These are phyloP conservation scores for Microdochium nivale DNA, from an alignment of 2,329 filamentous ascomycete species.

Conservation along the genomic window DNA sequence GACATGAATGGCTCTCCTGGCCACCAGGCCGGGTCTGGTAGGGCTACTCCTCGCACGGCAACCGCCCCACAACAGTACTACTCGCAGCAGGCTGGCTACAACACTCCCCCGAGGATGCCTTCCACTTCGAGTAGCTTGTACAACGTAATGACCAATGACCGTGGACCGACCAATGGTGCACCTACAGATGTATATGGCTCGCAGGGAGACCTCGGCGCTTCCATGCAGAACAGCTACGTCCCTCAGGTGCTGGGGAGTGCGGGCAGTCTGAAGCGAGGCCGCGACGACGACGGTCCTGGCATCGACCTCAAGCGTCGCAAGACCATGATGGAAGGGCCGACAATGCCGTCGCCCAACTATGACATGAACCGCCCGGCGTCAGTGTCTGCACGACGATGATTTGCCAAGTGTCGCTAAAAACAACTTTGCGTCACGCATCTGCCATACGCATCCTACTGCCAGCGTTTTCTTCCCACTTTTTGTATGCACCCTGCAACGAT, in stretches of 20 bases:
- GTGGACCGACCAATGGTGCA: slow-evolving; percentile 57
- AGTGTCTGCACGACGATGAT: slow-evolving; percentile 32
- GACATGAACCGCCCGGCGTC: slow-evolving; percentile 38
- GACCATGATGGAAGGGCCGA: slow-evolving; percentile 56
- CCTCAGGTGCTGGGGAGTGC: slow-evolving; percentile 60
- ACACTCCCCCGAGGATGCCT: slow-evolving; percentile 64
- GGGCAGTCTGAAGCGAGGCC: slow-evolving; percentile 33
- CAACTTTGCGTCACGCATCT: slow-evolving; percentile 13
- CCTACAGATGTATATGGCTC: slow-evolving; percentile 63
- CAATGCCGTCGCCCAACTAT: slow-evolving; percentile 42
- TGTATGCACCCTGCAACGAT: slow-evolving; percentile 26
- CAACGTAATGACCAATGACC: slow-evolving; percentile 79
- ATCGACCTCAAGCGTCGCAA: slow-evolving; percentile 71
- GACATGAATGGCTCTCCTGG: slow-evolving; percentile 76
- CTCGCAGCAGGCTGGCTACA: slow-evolving; percentile 58
- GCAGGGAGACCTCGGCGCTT: slow-evolving; percentile 47
- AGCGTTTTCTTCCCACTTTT: slow-evolving; percentile 17
- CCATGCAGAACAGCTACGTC: slow-evolving; percentile 55
- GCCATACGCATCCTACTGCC: too few relatives aligned
- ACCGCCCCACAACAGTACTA: slow-evolving; percentile 68
- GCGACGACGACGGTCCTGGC: slow-evolving; percentile 54
- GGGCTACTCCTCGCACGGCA: slow-evolving; percentile 77
- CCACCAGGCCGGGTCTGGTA: slow-evolving; percentile 72
- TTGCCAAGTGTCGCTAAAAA: slow-evolving; percentile 6
- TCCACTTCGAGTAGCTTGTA: slow-evolving; percentile 74